phyloP scores from a whole-genome alignment of 805 yeast genomes.

The Wickerhamiella azymoides region DNA sequence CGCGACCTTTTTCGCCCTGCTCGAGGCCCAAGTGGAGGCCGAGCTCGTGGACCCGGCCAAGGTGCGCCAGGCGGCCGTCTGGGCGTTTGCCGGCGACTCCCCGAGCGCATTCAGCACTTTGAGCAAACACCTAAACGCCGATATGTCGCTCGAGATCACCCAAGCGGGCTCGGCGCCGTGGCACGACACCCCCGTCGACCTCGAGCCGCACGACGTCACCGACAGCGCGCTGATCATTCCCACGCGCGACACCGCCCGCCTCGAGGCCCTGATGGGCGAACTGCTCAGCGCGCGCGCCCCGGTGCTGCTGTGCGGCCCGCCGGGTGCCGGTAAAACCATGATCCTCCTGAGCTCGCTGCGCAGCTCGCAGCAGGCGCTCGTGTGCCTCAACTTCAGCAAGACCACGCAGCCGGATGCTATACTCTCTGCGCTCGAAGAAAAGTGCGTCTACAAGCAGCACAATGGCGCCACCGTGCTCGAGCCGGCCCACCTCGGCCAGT shows the following conservation, averaged over 20 bases:
- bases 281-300: slow-evolving; percentile 45
- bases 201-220: slow-evolving; percentile 47
- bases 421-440: slow-evolving; percentile 53
- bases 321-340: slow-evolving; percentile 97
- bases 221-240: slow-evolving; percentile 57
- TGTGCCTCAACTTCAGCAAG: slow-evolving; percentile 69
- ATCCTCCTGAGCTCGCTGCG: slow-evolving; percentile 57
- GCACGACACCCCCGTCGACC: slow-evolving; percentile 28
- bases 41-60: slow-evolving; percentile 10
- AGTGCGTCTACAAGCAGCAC: slow-evolving; percentile 46
- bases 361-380: slow-evolving; percentile 42
- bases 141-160: slow-evolving; percentile 23
- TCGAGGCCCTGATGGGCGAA: slow-evolving; percentile 46
- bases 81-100: slow-evolving; percentile 61
- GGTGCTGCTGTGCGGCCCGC: slow-evolving; percentile 80
- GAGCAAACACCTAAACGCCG: slow-evolving; percentile 28
- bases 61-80: slow-evolving; percentile 30
- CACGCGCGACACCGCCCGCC: slow-evolving; percentile 61
- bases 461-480: slow-evolving; percentile 38
- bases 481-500: slow-evolving; percentile 49
- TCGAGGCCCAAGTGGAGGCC: not conserved
- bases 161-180: slow-evolving; percentile 19
- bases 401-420: slow-evolving; percentile 54
- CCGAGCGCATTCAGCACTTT: slow-evolving; percentile 23
- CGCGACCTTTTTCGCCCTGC: slow-evolving; percentile 29